phyloP scores from a whole-genome alignment of 140 eudicot genomes.

The Stevia rebaudiana region DNA sequence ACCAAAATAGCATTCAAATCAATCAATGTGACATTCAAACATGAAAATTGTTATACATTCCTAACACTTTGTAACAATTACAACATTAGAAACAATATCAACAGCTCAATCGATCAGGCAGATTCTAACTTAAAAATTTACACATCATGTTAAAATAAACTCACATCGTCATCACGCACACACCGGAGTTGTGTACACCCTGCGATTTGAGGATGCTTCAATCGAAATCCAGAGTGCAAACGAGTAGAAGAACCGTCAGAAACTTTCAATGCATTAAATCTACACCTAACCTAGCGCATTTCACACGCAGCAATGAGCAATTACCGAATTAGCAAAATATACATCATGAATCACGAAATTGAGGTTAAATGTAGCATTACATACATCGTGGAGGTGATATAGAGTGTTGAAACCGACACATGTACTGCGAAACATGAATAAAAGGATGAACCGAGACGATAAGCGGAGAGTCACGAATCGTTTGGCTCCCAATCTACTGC shows the following conservation, averaged over 20 bases:
- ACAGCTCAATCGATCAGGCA: not conserved
- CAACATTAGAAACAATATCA: not conserved
- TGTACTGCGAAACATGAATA: no score
- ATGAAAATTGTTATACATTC: not conserved
- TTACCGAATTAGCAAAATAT: no score
- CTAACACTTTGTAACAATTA: slow-evolving; percentile 3
- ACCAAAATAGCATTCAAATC: not conserved
- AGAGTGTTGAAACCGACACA: no score
- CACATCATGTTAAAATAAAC: not conserved
- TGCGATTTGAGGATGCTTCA: slow-evolving; percentile 11
- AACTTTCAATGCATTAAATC: not conserved
- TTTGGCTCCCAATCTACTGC: no score
- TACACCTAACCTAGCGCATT: slow-evolving; percentile 20
- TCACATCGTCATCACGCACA: slow-evolving; percentile 25
- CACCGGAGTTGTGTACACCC: slow-evolving; percentile 13
- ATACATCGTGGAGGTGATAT: no score
- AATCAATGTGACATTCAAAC: not conserved
- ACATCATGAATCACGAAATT: no score
- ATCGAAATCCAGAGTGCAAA: slow-evolving; percentile 13
- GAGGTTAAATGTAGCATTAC: no score
- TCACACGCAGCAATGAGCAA: not conserved
- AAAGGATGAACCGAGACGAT: no score
- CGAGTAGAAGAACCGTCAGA: slow-evolving; percentile 11
- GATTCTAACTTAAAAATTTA: slow-evolving; percentile 2
- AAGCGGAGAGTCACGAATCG: no score